These are phyloP conservation scores for Pseudonitzschia delicatissima DNA, from an alignment of 108 stramenopile species.

Conservation along the genomic window DNA sequence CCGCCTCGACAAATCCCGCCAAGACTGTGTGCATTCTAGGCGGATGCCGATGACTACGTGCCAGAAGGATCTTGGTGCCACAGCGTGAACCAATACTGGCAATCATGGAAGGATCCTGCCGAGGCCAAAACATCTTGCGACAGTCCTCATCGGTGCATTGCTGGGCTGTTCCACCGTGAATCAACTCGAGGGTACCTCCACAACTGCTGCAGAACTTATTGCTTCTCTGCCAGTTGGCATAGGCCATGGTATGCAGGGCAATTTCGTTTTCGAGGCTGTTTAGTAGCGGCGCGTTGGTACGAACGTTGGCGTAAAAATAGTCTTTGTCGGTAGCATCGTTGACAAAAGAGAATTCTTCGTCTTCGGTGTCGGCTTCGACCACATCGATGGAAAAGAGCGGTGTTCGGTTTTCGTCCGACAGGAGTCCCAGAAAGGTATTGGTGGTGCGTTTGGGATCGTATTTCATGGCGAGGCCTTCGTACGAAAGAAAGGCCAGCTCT, in stretches of 20 bases:
- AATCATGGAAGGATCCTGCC: slow-evolving; percentile 85
- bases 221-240: slow-evolving; percentile 56
- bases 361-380: background rate
- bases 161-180: slow-evolving; percentile 60
- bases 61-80: slow-evolving; percentile 58
- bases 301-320: slow-evolving; percentile 54
- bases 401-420: slow-evolving; percentile 30
- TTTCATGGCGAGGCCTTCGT: slow-evolving; percentile 5
- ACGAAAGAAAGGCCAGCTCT: slow-evolving; percentile 16
- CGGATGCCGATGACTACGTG: slow-evolving; percentile 67
- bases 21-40: slow-evolving; percentile 63
- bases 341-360: background rate
- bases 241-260: slow-evolving; percentile 72
- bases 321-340: slow-evolving; percentile 4
- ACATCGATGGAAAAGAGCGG: slow-evolving; percentile 54
- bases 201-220: slow-evolving; percentile 55
- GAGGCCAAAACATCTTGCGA: slow-evolving; percentile 52
- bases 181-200: slow-evolving; percentile 40
- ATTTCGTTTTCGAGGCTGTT: slow-evolving; percentile 58
- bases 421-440: slow-evolving; percentile 30
- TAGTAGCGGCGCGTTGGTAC: slow-evolving; percentile 64
- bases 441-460: slow-evolving; percentile 2
- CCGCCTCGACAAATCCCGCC: slow-evolving; percentile 87
- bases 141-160: slow-evolving; percentile 44
- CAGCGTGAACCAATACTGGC: slow-evolving; percentile 45